Base-by-base conservation (phyloP, 2,329 filamentous ascomycete genomes). In the Paracoccidioides brasiliensis region DNA sequence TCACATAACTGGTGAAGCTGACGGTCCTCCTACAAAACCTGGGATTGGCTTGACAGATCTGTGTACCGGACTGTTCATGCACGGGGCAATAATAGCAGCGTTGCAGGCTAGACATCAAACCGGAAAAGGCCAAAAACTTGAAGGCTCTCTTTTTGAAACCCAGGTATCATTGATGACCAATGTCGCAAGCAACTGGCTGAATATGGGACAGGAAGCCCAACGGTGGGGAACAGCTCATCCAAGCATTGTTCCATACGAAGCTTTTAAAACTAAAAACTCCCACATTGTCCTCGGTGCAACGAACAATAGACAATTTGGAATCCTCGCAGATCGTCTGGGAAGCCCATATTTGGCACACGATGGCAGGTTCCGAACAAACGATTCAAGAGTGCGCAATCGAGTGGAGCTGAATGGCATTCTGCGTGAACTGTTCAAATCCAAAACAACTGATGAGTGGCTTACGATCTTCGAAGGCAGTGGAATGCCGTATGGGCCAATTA, bases 261-360 rank as follows among this genome's bases (percentile, higher is more conserved):
- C 72, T 0, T 77, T 88, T 69, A 78, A 81, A 64, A 88, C 85
- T 3, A 80, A 79, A 55, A 83, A 89, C 58, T 82, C 83, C n/a
- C 80, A 82, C 56, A 77, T 88, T 40, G 76, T 89, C 22, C 77
- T 87, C 49, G 85, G 85, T 4, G 84, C 84, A 33, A 84, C 83
- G n/a, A 88, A 88, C 62, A 82, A 87, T 64, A 77, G 80, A 5
- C 75, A 88, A 1, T 89, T 86, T 59, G 78, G 78, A 14, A 76
- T 85, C 22, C 70, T 88, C 8, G 85, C 82, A 62, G 75, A 81
- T 40, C 76, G 78, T 0, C 69, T 88, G 0, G 78, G 77, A 0
- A 73, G 72, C 15, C 75, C 80, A 0, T 77, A 83, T 50, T 83
- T 83, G 78, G 81, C 79, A 58, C 71, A 76, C 1, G 78, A 86